Evolutionary conservation across 1,284 basidiomycete species (phyloP).

Genomic region (Ceratobasidium sp.): DNA sequence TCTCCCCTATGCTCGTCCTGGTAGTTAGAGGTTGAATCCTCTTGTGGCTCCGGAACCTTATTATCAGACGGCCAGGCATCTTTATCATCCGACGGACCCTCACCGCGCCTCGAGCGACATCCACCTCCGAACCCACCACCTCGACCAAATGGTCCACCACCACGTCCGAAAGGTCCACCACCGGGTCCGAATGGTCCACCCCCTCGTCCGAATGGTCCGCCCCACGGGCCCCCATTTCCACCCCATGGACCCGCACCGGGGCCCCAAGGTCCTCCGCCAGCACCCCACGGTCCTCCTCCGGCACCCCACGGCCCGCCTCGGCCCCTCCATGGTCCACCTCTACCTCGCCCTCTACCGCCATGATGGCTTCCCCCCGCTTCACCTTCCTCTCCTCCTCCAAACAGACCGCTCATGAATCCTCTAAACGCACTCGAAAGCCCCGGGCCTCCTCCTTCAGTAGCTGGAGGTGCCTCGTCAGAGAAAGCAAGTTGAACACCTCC

Average conservation of each 20-base stretch:
- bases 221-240: background rate
- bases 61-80: conserved; percentile 8
- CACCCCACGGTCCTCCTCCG: background rate
- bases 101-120: background rate
- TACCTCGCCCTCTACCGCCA: background rate
- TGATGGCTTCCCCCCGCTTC: background rate
- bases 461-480: background rate
- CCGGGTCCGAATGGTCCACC: conserved; percentile 18
- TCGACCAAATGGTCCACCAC: conserved; percentile 5
- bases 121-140: background rate
- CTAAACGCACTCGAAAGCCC: background rate
- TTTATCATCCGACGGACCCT: conserved; percentile 18
- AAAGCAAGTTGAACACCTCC: conserved; percentile 27
- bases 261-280: background rate
- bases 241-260: background rate
- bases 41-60: background rate
- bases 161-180: conserved; percentile 18
- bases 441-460: background rate
- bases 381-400: conserved; percentile 21
- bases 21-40: background rate
- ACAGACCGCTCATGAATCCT: conserved; percentile 30
- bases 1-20: background rate
- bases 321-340: background rate
- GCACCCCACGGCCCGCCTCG: conserved; percentile 9
- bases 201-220: conserved; percentile 13